A percentile compares a stretch with the other conserved stretches of the same genome.
These are phyloP conservation scores for Mentha longifolia DNA, from an alignment of 257 asterid genomes.

Conservation along the genomic window DNA sequence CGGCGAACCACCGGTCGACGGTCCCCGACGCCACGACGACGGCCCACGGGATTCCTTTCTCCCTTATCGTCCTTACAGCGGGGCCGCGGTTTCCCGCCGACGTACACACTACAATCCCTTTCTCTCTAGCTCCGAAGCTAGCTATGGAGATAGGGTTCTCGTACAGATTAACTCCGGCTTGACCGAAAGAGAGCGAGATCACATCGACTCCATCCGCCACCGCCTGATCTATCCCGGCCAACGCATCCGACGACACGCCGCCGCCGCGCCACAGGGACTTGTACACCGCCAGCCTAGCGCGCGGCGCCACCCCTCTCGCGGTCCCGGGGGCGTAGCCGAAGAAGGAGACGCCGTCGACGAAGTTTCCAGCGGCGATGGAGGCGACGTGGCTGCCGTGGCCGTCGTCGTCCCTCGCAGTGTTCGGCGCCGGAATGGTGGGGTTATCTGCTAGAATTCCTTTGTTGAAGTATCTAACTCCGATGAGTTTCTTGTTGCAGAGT, in stretches of 20 bases:
- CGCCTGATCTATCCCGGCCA: constrained; percentile 46
- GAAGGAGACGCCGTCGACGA: constrained; percentile 16
- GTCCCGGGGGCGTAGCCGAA: constrained; percentile 34
- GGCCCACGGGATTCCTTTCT: constrained; percentile 42
- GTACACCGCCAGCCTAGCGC: constrained; percentile 28
- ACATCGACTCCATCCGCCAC: constrained; percentile 49
- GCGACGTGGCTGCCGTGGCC: constrained; percentile 37
- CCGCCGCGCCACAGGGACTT: not conserved
- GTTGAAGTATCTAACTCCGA: constrained; percentile 32
- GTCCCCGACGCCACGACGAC: constrained; percentile 42
- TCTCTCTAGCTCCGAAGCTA: constrained; percentile 44
- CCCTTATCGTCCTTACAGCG: not conserved
- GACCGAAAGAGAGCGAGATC: constrained; percentile 31
- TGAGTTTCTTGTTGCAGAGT: constrained; percentile 36
- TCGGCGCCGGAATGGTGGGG: not conserved
- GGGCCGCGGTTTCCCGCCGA: constrained; percentile 49
- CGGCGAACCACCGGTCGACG: constrained; percentile 44
- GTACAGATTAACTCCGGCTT: not conserved
- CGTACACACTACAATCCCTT: constrained; percentile 33
- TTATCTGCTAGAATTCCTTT: not conserved
- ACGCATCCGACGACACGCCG: constrained; percentile 12
- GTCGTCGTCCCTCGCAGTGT: constrained; percentile 21
- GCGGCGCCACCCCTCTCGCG: constrained; percentile 34
- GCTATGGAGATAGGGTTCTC: constrained; percentile 42
- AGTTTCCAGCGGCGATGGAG: constrained; percentile 38